Conservation (phyloP, 305 asterid species). For the Fraxinus platypoda region DNA sequence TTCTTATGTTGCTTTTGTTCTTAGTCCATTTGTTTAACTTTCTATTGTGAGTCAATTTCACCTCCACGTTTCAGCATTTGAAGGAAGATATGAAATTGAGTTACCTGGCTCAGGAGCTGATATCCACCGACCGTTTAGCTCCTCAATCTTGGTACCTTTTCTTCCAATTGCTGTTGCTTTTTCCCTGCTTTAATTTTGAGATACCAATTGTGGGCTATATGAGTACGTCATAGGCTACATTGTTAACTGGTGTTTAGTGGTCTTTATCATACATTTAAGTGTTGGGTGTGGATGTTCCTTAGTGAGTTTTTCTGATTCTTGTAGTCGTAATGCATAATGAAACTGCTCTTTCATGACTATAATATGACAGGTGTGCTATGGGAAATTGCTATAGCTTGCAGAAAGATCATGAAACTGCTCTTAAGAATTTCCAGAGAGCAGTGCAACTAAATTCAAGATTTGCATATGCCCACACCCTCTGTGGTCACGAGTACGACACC, state of each 20-base stretch:
- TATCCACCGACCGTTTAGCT: slow-evolving; percentile 90
- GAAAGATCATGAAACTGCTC: slow-evolving; percentile 96
- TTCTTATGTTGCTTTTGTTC: slow-evolving; percentile 1
- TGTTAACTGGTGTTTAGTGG: neutral
- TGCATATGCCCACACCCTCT: slow-evolving; percentile 91
- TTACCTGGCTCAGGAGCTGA: slow-evolving; percentile 92
- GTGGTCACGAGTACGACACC: slow-evolving; percentile 85
- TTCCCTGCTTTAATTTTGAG: slow-evolving; percentile 3
- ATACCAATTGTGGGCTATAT: slow-evolving; percentile 13
- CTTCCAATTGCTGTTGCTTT: slow-evolving; percentile 9
- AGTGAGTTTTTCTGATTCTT: slow-evolving; percentile 11
- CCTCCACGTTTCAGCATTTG: slow-evolving; percentile 60
- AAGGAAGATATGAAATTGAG: slow-evolving; percentile 98
- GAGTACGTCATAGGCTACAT: neutral
- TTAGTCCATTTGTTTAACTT: slow-evolving; percentile 12
- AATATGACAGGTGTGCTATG: slow-evolving; percentile 86
- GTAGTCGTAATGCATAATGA: slow-evolving; percentile 1
- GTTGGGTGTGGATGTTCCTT: slow-evolving; percentile 3
- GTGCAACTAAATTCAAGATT: slow-evolving; percentile 91
- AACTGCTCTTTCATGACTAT: slow-evolving; percentile 16
- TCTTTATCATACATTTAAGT: neutral
- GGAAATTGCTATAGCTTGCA: slow-evolving; percentile 98
- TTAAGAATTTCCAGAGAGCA: slow-evolving; percentile 90
- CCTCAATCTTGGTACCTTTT: slow-evolving; percentile 84
- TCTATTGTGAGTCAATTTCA: slow-evolving; percentile 18